Evolutionary conservation across 257 asterid genomes (phyloP).

Genomic region (Nicotiana tabacum): DNA sequence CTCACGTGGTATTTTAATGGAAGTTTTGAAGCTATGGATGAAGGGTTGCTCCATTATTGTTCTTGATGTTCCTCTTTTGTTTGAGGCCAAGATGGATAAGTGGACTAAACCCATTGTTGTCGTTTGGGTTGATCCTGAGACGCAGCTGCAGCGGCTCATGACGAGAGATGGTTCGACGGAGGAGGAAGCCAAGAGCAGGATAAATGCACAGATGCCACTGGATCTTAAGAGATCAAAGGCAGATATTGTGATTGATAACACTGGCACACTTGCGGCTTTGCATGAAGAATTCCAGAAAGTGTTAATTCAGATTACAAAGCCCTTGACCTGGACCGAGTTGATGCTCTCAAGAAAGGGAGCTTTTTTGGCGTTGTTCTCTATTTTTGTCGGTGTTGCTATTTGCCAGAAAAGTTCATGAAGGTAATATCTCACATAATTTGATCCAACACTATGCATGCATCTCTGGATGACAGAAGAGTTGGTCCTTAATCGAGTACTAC

Average conservation of each 20-base stretch:
- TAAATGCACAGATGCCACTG: constrained; percentile 78
- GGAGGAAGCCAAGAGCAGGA: constrained; percentile 73
- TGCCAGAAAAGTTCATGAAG: constrained; percentile 40
- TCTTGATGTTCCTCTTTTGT: constrained; percentile 91
- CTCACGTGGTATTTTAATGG: constrained; percentile 58
- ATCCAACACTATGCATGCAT: background rate
- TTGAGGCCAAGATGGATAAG: constrained; percentile 79
- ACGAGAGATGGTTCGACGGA: constrained; percentile 67
- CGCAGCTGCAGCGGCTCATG: constrained; percentile 77
- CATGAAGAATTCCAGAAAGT: constrained; percentile 50
- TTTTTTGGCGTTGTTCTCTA: constrained; percentile 44
- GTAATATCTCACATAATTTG: background rate
- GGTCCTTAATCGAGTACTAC: background rate
- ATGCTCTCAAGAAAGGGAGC: constrained; percentile 76
- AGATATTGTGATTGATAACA: constrained; percentile 70
- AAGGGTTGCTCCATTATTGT: constrained; percentile 61
- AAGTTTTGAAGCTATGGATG: constrained; percentile 79
- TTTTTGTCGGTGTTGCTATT: constrained; percentile 47
- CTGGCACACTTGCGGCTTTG: constrained; percentile 60
- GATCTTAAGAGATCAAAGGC: constrained; percentile 69
- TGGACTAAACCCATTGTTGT: constrained; percentile 87
- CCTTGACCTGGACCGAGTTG: constrained; percentile 81
- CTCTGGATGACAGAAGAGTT: background rate
- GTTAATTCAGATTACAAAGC: constrained; percentile 45
- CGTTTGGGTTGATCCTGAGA: constrained; percentile 81